Evolutionary conservation across 768 basidiomycete species (phyloP).

Genomic region (Lactarius psammicola): DNA sequence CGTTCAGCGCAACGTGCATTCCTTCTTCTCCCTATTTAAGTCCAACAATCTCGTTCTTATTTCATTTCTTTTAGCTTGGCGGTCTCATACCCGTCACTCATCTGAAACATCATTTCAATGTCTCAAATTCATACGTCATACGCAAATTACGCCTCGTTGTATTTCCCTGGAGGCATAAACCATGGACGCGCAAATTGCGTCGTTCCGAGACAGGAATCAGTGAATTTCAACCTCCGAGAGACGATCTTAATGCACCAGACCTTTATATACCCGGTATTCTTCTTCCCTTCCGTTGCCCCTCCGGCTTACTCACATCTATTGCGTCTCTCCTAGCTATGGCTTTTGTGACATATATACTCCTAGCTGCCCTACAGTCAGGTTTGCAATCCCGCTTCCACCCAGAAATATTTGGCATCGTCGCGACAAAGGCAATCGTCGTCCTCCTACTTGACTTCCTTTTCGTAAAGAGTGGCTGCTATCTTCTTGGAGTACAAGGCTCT

Average conservation of each 20-base stretch:
- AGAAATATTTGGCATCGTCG: conserved; percentile 80
- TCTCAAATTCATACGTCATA: conserved; percentile 94
- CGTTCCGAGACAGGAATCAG: conserved; percentile 63
- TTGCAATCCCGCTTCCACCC: conserved; percentile 83
- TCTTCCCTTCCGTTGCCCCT: not conserved
- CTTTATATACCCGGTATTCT: conserved; percentile 87
- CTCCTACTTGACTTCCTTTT: conserved; percentile 85
- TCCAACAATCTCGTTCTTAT: not conserved
- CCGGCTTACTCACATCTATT: conserved; percentile 7
- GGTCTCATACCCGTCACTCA: conserved; percentile 71
- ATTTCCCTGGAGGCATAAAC: conserved; percentile 94
- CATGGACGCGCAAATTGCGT: conserved; percentile 72
- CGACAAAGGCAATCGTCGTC: conserved; percentile 81
- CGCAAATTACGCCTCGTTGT: conserved; percentile 81
- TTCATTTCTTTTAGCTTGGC: conserved; percentile 56
- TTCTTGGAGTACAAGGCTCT: conserved; percentile 79
- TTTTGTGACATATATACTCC: conserved; percentile 90
- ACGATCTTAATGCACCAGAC: conserved; percentile 95
- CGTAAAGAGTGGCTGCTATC: conserved; percentile 89
- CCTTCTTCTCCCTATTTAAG: conserved; percentile 3
- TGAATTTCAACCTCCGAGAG: conserved; percentile 86
- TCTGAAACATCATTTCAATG: conserved; percentile 92
- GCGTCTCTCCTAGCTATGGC: conserved; percentile 70
- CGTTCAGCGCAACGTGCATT: conserved; percentile 85
- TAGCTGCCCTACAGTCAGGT: conserved; percentile 83